These are phyloP conservation scores for Curvularia hawaiiensis DNA, from an alignment of 2,329 filamentous ascomycete species.

Conservation along the genomic window DNA sequence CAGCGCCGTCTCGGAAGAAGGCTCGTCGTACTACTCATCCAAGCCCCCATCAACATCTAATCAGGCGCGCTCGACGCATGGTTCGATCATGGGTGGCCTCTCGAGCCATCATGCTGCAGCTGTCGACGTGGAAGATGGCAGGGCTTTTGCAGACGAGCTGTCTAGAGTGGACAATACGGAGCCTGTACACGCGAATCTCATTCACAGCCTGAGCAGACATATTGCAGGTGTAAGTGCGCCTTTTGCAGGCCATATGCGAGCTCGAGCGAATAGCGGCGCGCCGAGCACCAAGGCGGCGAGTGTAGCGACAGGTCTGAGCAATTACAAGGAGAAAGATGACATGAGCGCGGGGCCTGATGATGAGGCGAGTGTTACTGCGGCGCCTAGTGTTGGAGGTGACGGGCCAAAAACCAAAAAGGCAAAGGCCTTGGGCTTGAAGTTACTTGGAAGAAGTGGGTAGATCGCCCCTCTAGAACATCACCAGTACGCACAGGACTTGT, in stretches of 20 bases:
- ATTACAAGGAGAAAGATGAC: background rate
- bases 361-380: background rate
- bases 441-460: constrained; percentile 19
- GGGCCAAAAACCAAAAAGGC: constrained; percentile 23
- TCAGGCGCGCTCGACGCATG: constrained; percentile 28
- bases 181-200: constrained; percentile 41
- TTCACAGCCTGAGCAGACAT: constrained; percentile 41
- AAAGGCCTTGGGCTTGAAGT: constrained; percentile 23
- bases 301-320: constrained; percentile 10
- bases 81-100: constrained; percentile 32
- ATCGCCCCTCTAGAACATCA: background rate
- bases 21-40: constrained; percentile 22
- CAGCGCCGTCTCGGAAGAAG: constrained; percentile 38
- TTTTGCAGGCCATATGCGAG: constrained; percentile 27
- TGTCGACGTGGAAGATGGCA: constrained; percentile 35
- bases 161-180: constrained; percentile 44
- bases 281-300: constrained; percentile 23
- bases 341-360: background rate
- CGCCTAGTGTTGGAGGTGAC: constrained; percentile 2
- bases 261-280: constrained; percentile 16
- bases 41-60: constrained; percentile 21
- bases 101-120: constrained; percentile 20
- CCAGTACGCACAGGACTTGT: background rate
- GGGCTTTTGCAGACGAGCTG: constrained; percentile 45
- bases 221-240: constrained; percentile 38